Evolutionary conservation across 108 stramenopile species (phyloP).

Genomic region (Pelagomonas calceolata): DNA sequence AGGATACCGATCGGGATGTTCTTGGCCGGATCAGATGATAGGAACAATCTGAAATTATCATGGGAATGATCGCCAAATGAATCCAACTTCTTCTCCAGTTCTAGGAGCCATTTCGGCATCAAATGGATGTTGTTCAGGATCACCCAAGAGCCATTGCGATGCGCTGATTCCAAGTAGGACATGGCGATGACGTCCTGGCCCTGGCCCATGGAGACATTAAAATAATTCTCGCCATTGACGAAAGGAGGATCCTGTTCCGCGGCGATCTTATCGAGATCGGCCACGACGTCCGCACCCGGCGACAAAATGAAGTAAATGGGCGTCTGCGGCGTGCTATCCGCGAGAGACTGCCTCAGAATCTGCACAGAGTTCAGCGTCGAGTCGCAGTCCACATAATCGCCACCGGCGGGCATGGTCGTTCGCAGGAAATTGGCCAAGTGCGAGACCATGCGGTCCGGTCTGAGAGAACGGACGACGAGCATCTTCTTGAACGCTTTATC

Average conservation of each 20-base stretch:
- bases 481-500: conserved; percentile 71
- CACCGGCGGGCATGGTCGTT: conserved; percentile 54
- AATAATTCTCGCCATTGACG: conserved; percentile 66
- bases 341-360: conserved; percentile 57
- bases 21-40: conserved; percentile 68
- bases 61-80: conserved; percentile 65
- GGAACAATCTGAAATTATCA: conserved; percentile 69
- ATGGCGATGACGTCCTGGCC: conserved; percentile 78
- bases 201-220: conserved; percentile 86
- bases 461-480: conserved; percentile 70
- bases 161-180: conserved; percentile 69
- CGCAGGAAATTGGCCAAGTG: conserved; percentile 64
- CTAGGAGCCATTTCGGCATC: conserved; percentile 74
- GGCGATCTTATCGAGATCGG: conserved; percentile 68
- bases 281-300: conserved; percentile 77
- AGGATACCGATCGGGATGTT: conserved; percentile 75
- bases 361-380: conserved; percentile 61
- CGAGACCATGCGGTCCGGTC: conserved; percentile 71
- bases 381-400: conserved; percentile 71
- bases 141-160: conserved; percentile 81
- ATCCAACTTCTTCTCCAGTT: conserved; percentile 78
- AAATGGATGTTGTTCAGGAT: conserved; percentile 82
- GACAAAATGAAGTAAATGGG: conserved; percentile 83
- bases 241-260: conserved; percentile 65
- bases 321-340: conserved; percentile 62